Evolutionary conservation across 192 early-diverging fungal species (phyloP).

Genomic region (Rhizoclosmatium sp.): DNA sequence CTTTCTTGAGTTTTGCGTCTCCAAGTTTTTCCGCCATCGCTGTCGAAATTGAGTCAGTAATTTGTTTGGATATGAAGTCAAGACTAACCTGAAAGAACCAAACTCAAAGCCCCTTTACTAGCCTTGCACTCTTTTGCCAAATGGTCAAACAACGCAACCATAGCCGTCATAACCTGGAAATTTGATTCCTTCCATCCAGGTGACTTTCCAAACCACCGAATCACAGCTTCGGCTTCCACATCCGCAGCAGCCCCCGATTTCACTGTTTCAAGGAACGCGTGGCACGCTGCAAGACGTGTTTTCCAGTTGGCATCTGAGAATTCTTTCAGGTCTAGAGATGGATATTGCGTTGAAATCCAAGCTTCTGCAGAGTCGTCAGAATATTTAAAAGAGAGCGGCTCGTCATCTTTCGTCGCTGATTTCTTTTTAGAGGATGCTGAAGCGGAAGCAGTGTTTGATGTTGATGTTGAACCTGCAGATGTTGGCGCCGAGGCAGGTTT

Average conservation of each 20-base stretch:
- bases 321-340: constrained; percentile 64
- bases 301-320: constrained; percentile 88
- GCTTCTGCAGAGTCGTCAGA: constrained; percentile 72
- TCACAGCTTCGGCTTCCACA: constrained; percentile 83
- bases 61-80: constrained; percentile 17
- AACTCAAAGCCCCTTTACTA: constrained; percentile 19
- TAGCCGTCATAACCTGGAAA: constrained; percentile 85
- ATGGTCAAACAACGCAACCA: constrained; percentile 78
- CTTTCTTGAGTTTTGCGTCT: constrained; percentile 92
- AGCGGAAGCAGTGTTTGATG: constrained; percentile 21
- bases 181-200: constrained; percentile 99
- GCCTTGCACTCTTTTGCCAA: constrained; percentile 57
- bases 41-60: constrained; percentile 60
- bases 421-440: constrained; percentile 43
- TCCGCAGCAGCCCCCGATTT: constrained; percentile 50
- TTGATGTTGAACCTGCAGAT: constrained; percentile 26
- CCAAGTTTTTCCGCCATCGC: constrained; percentile 91
- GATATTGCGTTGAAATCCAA: constrained; percentile 66
- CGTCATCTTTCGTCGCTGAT: constrained; percentile 40
- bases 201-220: constrained; percentile 79
- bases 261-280: constrained; percentile 75
- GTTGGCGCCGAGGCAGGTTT: constrained; percentile 14
- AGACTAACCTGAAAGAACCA: constrained; percentile 9
- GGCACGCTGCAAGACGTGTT: constrained; percentile 74
- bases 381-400: constrained; percentile 72